A percentile compares a stretch with the other conserved stretches of the same genome.
phyloP scores from a whole-genome alignment of 768 basidiomycete genomes.

The Boletus vermiculosoides region DNA sequence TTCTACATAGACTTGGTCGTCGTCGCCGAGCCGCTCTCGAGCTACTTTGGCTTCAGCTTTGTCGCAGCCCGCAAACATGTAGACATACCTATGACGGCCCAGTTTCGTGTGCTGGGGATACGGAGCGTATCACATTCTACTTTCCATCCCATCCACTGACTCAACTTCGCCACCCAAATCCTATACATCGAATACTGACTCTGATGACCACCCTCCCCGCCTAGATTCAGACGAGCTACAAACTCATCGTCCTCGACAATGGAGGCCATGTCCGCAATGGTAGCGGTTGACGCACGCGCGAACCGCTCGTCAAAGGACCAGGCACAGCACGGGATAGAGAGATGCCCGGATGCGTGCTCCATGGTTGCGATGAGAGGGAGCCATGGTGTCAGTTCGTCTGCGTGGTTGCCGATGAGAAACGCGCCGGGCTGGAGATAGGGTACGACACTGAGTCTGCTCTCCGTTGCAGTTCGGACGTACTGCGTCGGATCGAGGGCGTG shows the following conservation, averaged over 20 bases:
- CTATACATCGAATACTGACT: constrained; percentile 82
- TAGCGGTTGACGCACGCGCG: constrained; percentile 44
- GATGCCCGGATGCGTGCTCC: constrained; percentile 58
- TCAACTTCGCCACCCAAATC: constrained; percentile 79
- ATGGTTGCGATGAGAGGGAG: constrained; percentile 76
- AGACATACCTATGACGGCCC: constrained; percentile 81
- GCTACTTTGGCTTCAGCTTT: constrained; percentile 13
- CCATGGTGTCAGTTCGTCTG: constrained; percentile 97
- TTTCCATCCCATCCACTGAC: constrained; percentile 76
- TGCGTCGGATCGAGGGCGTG: constrained; percentile 65
- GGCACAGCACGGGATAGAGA: constrained; percentile 91
- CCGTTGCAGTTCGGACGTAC: not conserved
- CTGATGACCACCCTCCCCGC: constrained; percentile 55
- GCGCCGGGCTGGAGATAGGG: constrained; percentile 42
- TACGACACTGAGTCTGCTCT: not conserved
- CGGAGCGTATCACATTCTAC: constrained; percentile 83
- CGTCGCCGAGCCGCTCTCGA: constrained; percentile 25
- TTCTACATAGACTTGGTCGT: constrained; percentile 11
- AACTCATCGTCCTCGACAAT: constrained; percentile 31
- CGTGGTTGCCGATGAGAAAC: constrained; percentile 93
- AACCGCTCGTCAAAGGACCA: constrained; percentile 74
- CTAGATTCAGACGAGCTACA: constrained; percentile 52
- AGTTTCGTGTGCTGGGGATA: constrained; percentile 92
- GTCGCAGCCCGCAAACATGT: not conserved
- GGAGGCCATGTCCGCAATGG: constrained; percentile 21